A percentile compares a stretch with the other conserved stretches of the same genome.
Evolutionary conservation across 2,329 filamentous ascomycete genomes (phyloP).

Genomic region (Ceratocystis variospora): DNA sequence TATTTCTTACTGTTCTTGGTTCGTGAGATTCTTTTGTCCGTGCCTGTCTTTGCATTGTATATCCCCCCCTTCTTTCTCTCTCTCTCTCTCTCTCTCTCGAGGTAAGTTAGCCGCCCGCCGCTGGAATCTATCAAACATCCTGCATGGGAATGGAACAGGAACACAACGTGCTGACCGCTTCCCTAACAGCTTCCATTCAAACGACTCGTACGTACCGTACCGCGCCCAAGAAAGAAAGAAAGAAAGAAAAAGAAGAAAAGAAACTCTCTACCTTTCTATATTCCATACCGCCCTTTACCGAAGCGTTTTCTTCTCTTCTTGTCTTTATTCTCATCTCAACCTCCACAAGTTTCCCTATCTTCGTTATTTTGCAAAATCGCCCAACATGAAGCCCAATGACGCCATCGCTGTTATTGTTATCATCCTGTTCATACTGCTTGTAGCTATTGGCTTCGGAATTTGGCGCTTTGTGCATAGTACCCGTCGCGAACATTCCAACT

Average conservation of each 20-base stretch:
- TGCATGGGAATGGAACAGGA: background rate
- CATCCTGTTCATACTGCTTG: constrained; percentile 49
- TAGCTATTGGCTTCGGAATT: constrained; percentile 48
- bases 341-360: background rate
- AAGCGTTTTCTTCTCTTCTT: background rate
- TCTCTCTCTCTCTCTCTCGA: background rate
- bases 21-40: background rate
- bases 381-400: constrained; percentile 45
- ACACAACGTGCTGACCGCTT: background rate
- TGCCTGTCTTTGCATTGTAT: background rate
- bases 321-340: background rate
- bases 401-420: constrained; percentile 57
- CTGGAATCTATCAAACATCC: background rate
- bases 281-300: background rate
- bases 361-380: background rate
- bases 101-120: background rate
- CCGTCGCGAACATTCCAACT: constrained; percentile 23
- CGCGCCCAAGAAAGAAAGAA: background rate
- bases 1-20: background rate
- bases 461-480: constrained; percentile 45
- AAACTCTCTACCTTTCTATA: background rate
- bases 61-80: background rate
- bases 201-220: background rate
- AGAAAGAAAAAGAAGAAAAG: no score
- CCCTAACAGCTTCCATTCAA: background rate